These are phyloP conservation scores for Boletus sp. DNA, from an alignment of 768 basidiomycete species.

Conservation along the genomic window DNA sequence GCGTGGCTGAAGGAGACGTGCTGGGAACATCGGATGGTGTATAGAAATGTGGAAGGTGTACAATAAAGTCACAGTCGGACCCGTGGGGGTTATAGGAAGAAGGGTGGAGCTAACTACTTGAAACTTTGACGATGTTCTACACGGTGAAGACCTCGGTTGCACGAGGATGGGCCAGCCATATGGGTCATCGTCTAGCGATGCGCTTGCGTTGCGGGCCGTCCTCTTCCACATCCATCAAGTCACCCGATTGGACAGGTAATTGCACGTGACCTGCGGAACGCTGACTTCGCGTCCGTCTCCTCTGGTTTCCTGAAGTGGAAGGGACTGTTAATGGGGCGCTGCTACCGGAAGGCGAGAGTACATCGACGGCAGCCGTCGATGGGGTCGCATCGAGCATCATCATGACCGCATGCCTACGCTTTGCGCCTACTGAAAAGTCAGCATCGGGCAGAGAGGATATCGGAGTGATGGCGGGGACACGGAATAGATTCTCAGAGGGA, in stretches of 20 bases:
- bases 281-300: conserved; percentile 57
- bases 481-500: conserved; percentile 31
- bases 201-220: conserved; percentile 75
- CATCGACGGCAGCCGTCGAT: conserved; percentile 36
- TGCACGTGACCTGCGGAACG: conserved; percentile 39
- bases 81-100: background rate
- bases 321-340: conserved; percentile 20
- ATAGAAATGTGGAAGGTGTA: conserved; percentile 10
- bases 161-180: background rate
- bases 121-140: conserved; percentile 18
- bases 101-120: conserved; percentile 2
- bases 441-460: conserved; percentile 33
- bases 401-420: conserved; percentile 78
- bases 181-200: conserved; percentile 55
- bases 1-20: background rate
- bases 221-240: conserved; percentile 77
- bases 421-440: conserved; percentile 53
- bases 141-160: background rate
- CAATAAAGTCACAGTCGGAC: conserved; percentile 12
- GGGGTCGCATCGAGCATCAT: conserved; percentile 65
- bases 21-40: conserved; percentile 3
- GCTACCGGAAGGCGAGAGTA: conserved; percentile 39
- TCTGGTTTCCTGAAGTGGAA: conserved; percentile 33
- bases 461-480: conserved; percentile 22
- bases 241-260: conserved; percentile 40